Conservation (phyloP, 495 filamentous ascomycete genomes). For the Symbiotaphrina buchneri region DNA sequence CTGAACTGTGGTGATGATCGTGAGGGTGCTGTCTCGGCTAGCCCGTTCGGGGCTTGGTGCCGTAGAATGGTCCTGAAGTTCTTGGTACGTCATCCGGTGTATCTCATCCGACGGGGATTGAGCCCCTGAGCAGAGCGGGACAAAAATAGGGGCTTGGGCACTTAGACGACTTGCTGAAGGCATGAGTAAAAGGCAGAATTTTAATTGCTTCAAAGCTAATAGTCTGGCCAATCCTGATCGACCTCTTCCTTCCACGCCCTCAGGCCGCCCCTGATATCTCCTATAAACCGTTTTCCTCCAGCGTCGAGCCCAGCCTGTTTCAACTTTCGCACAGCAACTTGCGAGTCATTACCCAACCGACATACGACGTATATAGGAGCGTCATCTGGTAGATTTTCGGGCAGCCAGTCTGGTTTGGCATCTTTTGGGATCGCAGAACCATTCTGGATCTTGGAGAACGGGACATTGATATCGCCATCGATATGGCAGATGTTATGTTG, state of each 20-base stretch:
- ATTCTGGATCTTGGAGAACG: conserved; percentile 31
- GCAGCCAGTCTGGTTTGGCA: conserved; percentile 17
- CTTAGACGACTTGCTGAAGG: background rate
- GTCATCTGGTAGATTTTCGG: conserved; percentile 10
- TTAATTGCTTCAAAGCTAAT: conserved; percentile 10
- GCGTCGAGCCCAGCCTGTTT: conserved; percentile 40
- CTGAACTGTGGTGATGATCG: no score
- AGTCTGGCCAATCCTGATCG: conserved; percentile 47
- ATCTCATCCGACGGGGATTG: no score
- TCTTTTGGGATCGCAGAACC: background rate
- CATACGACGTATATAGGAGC: conserved; percentile 57
- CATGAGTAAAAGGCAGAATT: background rate
- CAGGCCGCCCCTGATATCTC: conserved; percentile 66
- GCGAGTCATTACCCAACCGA: conserved; percentile 74
- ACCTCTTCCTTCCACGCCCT: conserved; percentile 65
- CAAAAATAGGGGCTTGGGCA: background rate
- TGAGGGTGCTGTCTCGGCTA: no score
- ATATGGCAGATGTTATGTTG: conserved; percentile 70
- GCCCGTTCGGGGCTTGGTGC: no score
- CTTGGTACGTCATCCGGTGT: no score
- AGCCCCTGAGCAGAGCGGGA: no score
- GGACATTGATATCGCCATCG: conserved; percentile 52
- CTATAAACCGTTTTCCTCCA: conserved; percentile 32
- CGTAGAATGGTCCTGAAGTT: no score
- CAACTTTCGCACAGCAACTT: conserved; percentile 46